Conservation (phyloP, 257 asterid species). For the Penstemon eatonii region DNA sequence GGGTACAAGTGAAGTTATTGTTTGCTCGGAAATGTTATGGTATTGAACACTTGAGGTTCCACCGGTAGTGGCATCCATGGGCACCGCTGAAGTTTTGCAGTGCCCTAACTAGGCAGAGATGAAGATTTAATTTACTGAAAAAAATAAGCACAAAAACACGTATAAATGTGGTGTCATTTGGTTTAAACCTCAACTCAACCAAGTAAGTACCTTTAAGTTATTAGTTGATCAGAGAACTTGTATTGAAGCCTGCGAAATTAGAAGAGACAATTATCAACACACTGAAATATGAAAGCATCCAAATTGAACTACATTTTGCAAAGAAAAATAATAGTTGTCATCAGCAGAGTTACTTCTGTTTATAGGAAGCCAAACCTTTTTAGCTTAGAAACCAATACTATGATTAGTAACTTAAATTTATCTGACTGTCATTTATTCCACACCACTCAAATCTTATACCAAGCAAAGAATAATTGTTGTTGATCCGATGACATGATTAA, state of each 20-base stretch:
- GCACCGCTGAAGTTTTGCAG: constrained; percentile 60
- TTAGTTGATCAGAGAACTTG: constrained; percentile 39
- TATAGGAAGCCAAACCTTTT: neutral
- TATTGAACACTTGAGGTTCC: constrained; percentile 74
- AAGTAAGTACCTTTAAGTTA: constrained; percentile 32
- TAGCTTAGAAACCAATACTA: neutral
- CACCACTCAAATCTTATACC: neutral
- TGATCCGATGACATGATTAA: neutral
- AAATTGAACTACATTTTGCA: constrained; percentile 17
- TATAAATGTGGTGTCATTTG: neutral
- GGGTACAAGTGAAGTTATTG: constrained; percentile 49
- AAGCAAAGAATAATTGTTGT: neutral
- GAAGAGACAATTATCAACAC: constrained; percentile 22
- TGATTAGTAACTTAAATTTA: neutral
- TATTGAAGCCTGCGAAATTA: constrained; percentile 48
- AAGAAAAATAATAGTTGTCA: neutral
- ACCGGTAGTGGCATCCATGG: constrained; percentile 92
- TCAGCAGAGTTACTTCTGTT: neutral
- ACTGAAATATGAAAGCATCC: constrained; percentile 1
- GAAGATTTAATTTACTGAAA: constrained; percentile 35
- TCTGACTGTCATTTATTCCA: neutral
- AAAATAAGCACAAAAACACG: constrained; percentile 3
- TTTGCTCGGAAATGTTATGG: constrained; percentile 71
- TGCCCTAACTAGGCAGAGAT: constrained; percentile 48
- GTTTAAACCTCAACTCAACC: constrained; percentile 3